Conservation (phyloP, 1,139 yeast genomes). For the Magnusiomyces clavatus region DNA sequence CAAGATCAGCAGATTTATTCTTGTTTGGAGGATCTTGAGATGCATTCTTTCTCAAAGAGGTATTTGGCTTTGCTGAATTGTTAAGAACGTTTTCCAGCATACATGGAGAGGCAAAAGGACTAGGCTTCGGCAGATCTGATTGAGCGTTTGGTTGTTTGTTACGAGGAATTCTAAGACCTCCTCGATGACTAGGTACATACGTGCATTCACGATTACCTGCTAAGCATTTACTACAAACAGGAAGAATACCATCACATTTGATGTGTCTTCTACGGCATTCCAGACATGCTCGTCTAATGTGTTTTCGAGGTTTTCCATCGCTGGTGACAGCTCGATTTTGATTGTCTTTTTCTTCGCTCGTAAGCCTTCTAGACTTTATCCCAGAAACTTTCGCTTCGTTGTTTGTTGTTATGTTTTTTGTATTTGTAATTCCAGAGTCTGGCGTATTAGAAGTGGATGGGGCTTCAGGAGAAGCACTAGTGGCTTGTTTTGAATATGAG, state of each 20-base stretch:
- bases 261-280: constrained; percentile 16
- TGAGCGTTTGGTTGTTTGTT: constrained; percentile 7
- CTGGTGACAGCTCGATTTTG: constrained; percentile 7
- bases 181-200: constrained; percentile 15
- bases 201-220: constrained; percentile 12
- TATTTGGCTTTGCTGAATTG: background rate
- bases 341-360: constrained; percentile 2
- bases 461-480: too few relatives aligned
- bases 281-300: constrained; percentile 14
- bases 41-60: background rate
- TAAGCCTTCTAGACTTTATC: background rate
- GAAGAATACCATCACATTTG: constrained; percentile 15
- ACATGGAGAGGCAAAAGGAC: constrained; percentile 58
- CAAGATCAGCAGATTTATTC: too few relatives aligned
- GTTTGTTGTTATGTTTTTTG: too few relatives aligned
- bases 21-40: background rate
- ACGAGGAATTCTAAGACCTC: constrained; percentile 15
- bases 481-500: too few relatives aligned
- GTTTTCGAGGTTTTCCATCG: constrained; percentile 15
- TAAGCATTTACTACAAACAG: constrained; percentile 14
- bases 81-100: background rate
- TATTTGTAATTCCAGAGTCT: too few relatives aligned
- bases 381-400: background rate
- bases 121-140: constrained; percentile 66
- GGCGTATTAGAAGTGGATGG: too few relatives aligned